A percentile compares a stretch with the other conserved stretches of the same genome.
phyloP scores from a whole-genome alignment of 768 basidiomycete genomes.

The Atractiella rhizophila region DNA sequence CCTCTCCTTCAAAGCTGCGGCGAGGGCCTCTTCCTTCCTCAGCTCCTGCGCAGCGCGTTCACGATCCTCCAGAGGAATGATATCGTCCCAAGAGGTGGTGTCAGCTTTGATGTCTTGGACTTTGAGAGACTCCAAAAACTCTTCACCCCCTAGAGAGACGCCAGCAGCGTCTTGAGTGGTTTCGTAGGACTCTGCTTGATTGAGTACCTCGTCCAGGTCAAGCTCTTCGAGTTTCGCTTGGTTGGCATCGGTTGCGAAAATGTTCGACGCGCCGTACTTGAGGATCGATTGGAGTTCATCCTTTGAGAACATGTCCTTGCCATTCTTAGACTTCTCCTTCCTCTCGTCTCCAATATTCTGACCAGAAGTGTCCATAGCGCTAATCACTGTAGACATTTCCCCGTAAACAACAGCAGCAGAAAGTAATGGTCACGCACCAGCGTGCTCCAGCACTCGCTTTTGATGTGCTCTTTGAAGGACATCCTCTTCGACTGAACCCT shows the following conservation, averaged over 20 bases:
- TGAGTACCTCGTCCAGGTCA: constrained; percentile 95
- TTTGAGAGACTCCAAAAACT: constrained; percentile 83
- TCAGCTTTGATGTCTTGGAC: constrained; percentile 97
- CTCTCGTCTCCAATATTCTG: constrained; percentile 72
- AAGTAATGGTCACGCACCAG: constrained; percentile 39
- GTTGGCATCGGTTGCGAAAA: constrained; percentile 94
- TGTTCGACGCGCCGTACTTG: constrained; percentile 96
- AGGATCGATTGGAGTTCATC: constrained; percentile 91
- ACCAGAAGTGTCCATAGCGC: constrained; percentile 98
- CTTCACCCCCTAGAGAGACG: constrained; percentile 87
- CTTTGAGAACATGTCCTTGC: constrained; percentile 36
- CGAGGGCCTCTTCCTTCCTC: constrained; percentile 30
- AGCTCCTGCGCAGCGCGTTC: constrained; percentile 60
- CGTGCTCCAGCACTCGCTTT: constrained; percentile 99
- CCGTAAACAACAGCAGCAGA: not conserved
- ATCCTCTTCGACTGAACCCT: constrained; percentile 98
- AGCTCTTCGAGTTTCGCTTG: constrained; percentile 93
- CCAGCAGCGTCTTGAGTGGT: constrained; percentile 51
- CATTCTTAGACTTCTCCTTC: constrained; percentile 23
- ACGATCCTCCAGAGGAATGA: constrained; percentile 80
- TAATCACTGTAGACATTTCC: constrained; percentile 46
- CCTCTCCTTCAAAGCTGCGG: constrained; percentile 39
- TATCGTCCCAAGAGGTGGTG: constrained; percentile 88
- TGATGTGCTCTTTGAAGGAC: constrained; percentile 91
- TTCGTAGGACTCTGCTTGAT: constrained; percentile 88